These are phyloP conservation scores for Pichia norvegensis DNA, from an alignment of 1,139 yeast genomes.

Conservation along the genomic window DNA sequence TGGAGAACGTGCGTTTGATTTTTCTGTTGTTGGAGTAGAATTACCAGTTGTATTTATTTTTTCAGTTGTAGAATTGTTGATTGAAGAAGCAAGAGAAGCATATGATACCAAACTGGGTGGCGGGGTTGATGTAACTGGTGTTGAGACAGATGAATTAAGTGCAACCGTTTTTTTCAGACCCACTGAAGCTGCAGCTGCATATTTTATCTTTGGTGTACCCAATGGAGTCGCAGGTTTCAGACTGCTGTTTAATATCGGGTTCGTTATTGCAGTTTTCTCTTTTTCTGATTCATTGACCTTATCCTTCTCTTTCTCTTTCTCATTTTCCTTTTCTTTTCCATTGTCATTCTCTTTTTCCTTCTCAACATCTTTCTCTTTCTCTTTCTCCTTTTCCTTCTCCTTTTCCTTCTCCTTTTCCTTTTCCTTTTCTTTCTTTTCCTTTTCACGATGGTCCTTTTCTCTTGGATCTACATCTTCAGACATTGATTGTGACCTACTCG, in stretches of 20 bases:
- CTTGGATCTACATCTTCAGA: conserved; percentile 6
- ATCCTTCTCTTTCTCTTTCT: background rate
- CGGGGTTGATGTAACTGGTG: conserved; percentile 9
- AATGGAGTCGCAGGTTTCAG: conserved; percentile 24
- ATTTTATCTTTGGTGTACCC: conserved; percentile 29
- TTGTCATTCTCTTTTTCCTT: background rate
- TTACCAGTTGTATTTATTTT: background rate
- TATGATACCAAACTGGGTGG: conserved; percentile 7
- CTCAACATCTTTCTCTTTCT: conserved; percentile 1
- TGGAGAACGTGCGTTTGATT: background rate
- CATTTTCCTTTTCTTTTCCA: conserved; percentile 4
- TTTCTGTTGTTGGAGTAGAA: background rate
- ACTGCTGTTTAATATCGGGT: conserved; percentile 11
- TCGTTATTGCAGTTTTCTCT: conserved; percentile 9
- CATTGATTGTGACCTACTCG: conserved; percentile 9
- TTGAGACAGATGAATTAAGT: background rate
- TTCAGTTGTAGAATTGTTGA: background rate
- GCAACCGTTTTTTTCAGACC: conserved; percentile 13
- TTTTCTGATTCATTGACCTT: background rate
- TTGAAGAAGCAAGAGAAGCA: conserved; percentile 10
- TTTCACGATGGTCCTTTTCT: conserved; percentile 5
- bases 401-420: conserved; percentile 11
- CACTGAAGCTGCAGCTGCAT: conserved; percentile 27
- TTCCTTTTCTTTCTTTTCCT: conserved; percentile 12
- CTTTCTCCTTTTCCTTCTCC: conserved; percentile 6